phyloP scores from a whole-genome alignment of 805 yeast species.

The Saccharomycopsis sp. region DNA sequence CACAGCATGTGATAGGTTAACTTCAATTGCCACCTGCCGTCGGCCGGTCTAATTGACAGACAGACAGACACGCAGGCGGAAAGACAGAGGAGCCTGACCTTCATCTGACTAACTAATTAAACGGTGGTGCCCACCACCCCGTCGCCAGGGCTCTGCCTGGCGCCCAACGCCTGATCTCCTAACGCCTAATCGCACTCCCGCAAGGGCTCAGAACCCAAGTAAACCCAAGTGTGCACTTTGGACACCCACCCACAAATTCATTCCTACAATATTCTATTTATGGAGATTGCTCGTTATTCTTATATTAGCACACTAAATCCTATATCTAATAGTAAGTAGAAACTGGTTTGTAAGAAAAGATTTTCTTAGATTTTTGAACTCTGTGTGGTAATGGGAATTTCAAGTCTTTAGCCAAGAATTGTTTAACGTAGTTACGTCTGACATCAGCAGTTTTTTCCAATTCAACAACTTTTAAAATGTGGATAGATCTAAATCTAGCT shows the following conservation, averaged over 20 bases:
- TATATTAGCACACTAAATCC: slow-evolving; percentile 4
- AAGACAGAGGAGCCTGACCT: no score
- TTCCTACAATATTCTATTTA: not conserved
- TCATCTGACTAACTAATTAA: no score
- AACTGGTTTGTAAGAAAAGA: slow-evolving; percentile 91
- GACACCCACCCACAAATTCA: not conserved
- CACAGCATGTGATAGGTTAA: no score
- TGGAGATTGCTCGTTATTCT: not conserved
- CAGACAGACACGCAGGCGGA: no score
- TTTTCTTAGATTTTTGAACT: slow-evolving; percentile 81
- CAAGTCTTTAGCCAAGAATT: slow-evolving; percentile 90
- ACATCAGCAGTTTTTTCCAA: slow-evolving; percentile 96
- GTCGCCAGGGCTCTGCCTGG: no score
- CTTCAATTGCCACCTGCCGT: no score
- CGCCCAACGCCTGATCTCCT: no score
- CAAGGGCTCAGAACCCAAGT: no score
- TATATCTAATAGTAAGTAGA: slow-evolving; percentile 84
- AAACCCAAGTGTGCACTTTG: not conserved
- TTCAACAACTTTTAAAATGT: slow-evolving; percentile 99
- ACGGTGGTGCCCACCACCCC: no score
- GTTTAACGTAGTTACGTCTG: slow-evolving; percentile 98
- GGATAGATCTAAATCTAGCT: slow-evolving; percentile 99
- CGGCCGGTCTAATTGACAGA: no score
- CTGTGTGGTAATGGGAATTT: slow-evolving; percentile 99
- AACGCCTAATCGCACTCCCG: no score